Evolutionary conservation across 768 basidiomycete genomes (phyloP).

Genomic region (Trametes meyenii): DNA sequence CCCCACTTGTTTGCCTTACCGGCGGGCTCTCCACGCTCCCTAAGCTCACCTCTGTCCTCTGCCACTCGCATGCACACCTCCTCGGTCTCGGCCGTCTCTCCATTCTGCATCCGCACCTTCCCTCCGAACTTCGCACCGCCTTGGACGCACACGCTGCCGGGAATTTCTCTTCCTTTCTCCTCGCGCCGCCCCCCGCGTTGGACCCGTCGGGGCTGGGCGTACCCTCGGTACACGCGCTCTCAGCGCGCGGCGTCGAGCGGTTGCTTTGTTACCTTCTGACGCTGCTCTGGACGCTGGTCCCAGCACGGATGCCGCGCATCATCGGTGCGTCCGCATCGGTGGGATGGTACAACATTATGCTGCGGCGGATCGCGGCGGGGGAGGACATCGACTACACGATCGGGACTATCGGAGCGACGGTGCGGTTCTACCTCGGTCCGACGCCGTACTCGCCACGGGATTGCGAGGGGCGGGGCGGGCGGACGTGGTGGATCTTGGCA

Average conservation of each 20-base stretch:
- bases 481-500: slow-evolving; percentile 15
- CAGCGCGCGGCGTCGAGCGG: slow-evolving; percentile 26
- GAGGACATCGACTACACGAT: slow-evolving; percentile 24
- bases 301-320: slow-evolving; percentile 53
- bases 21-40: slow-evolving; percentile 72
- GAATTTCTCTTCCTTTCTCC: background rate
- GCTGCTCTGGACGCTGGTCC: slow-evolving; percentile 24
- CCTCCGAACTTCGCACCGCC: slow-evolving; percentile 10
- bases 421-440: slow-evolving; percentile 28
- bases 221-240: slow-evolving; percentile 1
- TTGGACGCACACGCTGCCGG: background rate
- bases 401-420: slow-evolving; percentile 27
- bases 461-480: background rate
- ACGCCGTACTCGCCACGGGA: slow-evolving; percentile 14
- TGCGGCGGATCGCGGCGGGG: slow-evolving; percentile 51
- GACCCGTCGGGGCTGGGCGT: slow-evolving; percentile 4
- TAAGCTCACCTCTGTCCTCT: slow-evolving; percentile 56
- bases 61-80: slow-evolving; percentile 63
- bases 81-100: slow-evolving; percentile 77
- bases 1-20: slow-evolving; percentile 75
- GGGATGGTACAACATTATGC: slow-evolving; percentile 69
- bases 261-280: slow-evolving; percentile 20
- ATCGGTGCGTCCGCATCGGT: slow-evolving; percentile 64
- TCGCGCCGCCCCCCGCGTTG: background rate
- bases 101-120: slow-evolving; percentile 55